phyloP scores from a whole-genome alignment of 345 rosid genomes.

The Dimocarpus longan region DNA sequence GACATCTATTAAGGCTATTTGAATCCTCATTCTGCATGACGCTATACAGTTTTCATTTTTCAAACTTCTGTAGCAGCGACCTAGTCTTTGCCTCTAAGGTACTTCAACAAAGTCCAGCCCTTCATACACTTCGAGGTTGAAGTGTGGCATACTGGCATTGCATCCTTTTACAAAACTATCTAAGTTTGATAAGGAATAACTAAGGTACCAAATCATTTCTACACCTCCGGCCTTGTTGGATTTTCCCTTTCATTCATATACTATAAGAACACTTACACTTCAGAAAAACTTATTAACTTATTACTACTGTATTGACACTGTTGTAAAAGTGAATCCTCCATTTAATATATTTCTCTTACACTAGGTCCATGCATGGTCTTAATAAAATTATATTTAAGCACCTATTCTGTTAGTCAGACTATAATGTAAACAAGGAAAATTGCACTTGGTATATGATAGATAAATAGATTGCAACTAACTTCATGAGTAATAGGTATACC shows the following conservation, averaged over 20 bases:
- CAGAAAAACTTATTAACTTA: background rate
- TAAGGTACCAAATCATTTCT: background rate
- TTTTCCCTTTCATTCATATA: background rate
- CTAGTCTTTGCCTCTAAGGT: background rate
- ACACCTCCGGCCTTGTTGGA: background rate
- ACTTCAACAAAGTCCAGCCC: background rate
- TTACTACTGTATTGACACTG: background rate
- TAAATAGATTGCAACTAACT: background rate
- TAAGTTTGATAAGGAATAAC: background rate
- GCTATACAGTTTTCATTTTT: background rate
- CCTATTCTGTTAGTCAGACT: background rate
- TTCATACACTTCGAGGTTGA: background rate
- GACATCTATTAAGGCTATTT: background rate
- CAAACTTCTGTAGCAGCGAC: background rate
- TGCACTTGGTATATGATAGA: background rate
- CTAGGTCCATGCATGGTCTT: background rate
- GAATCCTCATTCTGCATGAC: background rate
- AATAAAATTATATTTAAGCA: background rate
- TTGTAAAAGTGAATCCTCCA: background rate
- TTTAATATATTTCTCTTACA: background rate
- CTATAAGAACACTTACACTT: background rate
- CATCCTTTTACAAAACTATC: background rate
- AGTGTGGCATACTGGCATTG: background rate
- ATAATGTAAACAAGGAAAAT: background rate
- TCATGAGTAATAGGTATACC: conserved; percentile 39